A percentile compares a stretch with the other conserved stretches of the same genome.
Conservation (phyloP, 148 eudicot species). For the Rhododendron vialii region DNA sequence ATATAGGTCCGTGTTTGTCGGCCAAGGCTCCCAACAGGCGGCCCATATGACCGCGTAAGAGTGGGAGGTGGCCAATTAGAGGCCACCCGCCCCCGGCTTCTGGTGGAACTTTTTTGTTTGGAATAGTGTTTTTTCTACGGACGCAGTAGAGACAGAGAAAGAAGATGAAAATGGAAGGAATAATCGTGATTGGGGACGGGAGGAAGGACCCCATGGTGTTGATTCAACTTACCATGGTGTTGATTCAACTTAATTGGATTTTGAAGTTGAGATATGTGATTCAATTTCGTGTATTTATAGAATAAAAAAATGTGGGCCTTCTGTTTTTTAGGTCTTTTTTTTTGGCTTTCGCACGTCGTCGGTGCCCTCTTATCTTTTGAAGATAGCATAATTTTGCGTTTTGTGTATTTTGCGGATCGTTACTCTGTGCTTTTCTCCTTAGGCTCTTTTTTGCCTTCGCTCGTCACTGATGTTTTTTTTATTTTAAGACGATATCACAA, state of each 20-base stretch:
- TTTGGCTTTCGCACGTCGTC: no score
- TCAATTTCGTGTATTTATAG: no score
- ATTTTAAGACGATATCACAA: no score
- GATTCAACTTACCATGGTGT: not conserved
- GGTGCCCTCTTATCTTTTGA: no score
- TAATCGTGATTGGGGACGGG: not conserved
- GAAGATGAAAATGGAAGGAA: not conserved
- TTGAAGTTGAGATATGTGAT: not conserved
- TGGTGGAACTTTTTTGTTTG: not conserved
- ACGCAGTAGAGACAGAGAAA: not conserved
- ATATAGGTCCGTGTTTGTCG: conserved; percentile 36
- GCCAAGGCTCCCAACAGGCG: conserved; percentile 12
- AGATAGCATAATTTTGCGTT: no score
- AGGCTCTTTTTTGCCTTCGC: no score
- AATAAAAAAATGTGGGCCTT: no score
- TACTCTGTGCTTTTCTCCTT: no score
- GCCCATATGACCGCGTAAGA: not conserved
- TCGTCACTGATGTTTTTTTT: no score
- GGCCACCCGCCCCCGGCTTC: not conserved
- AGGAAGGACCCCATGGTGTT: not conserved
- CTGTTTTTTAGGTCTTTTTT: no score
- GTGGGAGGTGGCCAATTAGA: not conserved
- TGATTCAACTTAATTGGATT: not conserved
- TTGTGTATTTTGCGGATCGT: no score
- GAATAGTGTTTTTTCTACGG: not conserved